These are phyloP conservation scores for Venustampulla echinocandica DNA, from an alignment of 495 filamentous ascomycete species.

Conservation along the genomic window DNA sequence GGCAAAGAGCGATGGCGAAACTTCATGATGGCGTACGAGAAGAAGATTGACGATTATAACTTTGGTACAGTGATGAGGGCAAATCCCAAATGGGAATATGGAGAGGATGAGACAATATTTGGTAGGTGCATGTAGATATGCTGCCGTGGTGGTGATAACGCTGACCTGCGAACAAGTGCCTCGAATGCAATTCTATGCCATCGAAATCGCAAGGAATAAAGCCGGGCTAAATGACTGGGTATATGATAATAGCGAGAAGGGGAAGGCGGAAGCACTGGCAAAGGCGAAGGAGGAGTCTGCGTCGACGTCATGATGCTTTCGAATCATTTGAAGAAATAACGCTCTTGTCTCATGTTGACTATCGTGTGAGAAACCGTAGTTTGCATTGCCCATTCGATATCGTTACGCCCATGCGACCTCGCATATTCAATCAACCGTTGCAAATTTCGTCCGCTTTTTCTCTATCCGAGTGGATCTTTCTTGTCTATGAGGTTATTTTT, in stretches of 20 bases:
- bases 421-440: no score
- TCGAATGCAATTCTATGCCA: constrained; percentile 97
- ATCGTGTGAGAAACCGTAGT: no score
- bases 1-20: constrained; percentile 95
- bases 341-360: no score
- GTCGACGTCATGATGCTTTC: no score
- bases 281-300: no score
- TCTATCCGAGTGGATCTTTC: no score
- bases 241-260: constrained; percentile 61
- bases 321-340: no score
- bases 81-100: constrained; percentile 75
- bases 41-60: constrained; percentile 90
- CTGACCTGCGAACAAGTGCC: constrained; percentile 40
- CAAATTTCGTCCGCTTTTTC: no score
- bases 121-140: constrained; percentile 35
- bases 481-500: no score
- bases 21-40: constrained; percentile 90
- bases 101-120: constrained; percentile 85
- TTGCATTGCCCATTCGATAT: no score
- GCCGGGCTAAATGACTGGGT: constrained; percentile 93
- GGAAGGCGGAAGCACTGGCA: constrained; percentile 23
- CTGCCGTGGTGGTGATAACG: neutral
- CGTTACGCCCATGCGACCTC: no score
- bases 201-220: constrained; percentile 90
- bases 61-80: constrained; percentile 87